Conservation (phyloP, 352 stramenopile species). For the Phytopythium vexans region DNA sequence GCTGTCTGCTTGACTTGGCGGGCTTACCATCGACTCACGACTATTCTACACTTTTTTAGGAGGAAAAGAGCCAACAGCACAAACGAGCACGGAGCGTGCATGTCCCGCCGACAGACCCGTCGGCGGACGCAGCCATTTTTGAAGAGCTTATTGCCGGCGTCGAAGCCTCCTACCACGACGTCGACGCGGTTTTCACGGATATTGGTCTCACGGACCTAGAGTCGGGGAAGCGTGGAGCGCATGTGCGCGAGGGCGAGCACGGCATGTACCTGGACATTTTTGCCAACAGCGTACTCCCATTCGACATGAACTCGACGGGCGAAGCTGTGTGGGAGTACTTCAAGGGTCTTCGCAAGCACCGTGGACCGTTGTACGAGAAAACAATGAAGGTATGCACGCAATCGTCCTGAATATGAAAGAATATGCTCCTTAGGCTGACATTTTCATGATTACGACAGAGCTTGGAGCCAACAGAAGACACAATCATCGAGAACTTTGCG, state of each 20-base stretch:
- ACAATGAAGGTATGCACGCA: not conserved
- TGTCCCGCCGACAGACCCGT: conserved; percentile 2
- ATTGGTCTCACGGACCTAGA: conserved; percentile 13
- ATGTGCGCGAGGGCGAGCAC: conserved; percentile 26
- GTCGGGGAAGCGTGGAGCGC: conserved; percentile 14
- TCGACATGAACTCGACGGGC: conserved; percentile 21
- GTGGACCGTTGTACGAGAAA: conserved; percentile 4
- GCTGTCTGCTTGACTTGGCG: not conserved
- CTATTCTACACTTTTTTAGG: not conserved
- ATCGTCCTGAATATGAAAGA: not conserved
- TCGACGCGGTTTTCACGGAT: conserved; percentile 25
- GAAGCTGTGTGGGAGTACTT: conserved; percentile 39
- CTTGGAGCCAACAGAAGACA: conserved; percentile 13
- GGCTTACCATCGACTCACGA: not conserved
- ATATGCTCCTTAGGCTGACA: not conserved
- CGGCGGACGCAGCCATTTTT: conserved; percentile 21
- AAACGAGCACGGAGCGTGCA: conserved; percentile 4
- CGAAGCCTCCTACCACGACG: conserved; percentile 31
- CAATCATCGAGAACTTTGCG: conserved; percentile 39
- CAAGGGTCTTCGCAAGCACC: conserved; percentile 16
- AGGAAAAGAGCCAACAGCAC: conserved; percentile 1
- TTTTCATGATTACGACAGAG: not conserved
- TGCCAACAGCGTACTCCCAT: conserved; percentile 27
- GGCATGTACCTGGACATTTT: conserved; percentile 38
- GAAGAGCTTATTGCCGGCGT: conserved; percentile 28